Conservation (phyloP, 768 basidiomycete genomes). For the Lentinula edodes region DNA sequence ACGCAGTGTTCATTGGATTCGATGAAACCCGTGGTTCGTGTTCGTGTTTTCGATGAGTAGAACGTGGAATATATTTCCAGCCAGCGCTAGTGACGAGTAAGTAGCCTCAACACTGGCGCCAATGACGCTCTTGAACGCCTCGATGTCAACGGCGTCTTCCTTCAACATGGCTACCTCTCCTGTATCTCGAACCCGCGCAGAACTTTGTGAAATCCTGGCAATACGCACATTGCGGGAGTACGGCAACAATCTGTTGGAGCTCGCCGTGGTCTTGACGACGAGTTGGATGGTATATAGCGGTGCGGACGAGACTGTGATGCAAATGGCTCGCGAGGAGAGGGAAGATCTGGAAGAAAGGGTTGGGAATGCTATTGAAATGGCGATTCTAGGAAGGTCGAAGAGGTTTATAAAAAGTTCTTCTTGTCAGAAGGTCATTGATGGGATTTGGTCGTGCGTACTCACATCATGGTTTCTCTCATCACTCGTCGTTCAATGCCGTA, state of each 20-base stretch:
- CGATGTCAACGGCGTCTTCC: no score
- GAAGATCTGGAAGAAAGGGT: constrained; percentile 73
- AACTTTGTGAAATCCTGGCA: constrained; percentile 87
- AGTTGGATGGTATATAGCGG: constrained; percentile 80
- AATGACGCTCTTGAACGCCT: no score
- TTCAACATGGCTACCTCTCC: constrained; percentile 48
- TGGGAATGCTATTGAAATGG: constrained; percentile 91
- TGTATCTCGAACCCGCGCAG: constrained; percentile 69
- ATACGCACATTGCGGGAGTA: constrained; percentile 71
- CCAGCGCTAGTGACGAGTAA: no score
- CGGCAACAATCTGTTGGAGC: constrained; percentile 60
- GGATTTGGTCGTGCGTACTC: constrained; percentile 63
- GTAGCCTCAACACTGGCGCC: no score
- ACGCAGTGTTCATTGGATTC: no score
- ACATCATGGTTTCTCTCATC: not conserved
- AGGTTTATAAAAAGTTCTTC: constrained; percentile 88
- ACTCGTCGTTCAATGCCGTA: not conserved
- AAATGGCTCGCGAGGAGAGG: constrained; percentile 54
- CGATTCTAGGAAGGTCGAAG: constrained; percentile 61
- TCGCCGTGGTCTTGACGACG: constrained; percentile 69
- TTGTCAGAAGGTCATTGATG: constrained; percentile 86
- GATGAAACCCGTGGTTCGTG: no score
- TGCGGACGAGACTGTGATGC: constrained; percentile 54
- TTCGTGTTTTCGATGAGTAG: no score
- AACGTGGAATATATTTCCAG: no score